Conservation (phyloP, 2,329 filamentous ascomycete species). For the Tolypocladium guangdongense region DNA sequence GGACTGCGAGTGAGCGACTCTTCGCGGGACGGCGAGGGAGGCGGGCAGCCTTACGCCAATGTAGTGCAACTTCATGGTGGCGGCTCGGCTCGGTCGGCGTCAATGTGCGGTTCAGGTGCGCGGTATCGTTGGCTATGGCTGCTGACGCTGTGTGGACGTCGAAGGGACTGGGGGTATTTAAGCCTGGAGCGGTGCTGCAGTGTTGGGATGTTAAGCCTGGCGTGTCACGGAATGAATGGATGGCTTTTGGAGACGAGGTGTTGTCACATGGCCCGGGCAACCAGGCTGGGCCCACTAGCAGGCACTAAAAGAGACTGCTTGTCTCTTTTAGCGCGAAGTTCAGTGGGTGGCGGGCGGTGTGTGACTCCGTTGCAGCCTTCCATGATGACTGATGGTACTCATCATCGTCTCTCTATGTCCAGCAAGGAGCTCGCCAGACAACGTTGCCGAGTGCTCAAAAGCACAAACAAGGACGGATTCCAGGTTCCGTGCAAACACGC, state of each 20-base stretch:
- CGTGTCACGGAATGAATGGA: background rate
- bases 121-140: background rate
- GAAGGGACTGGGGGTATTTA: background rate
- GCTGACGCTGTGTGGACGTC: background rate
- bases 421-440: no score
- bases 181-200: background rate
- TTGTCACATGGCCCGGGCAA: slow-evolving; percentile 1
- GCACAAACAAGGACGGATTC: background rate
- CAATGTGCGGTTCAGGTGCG: background rate
- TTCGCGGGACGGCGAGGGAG: slow-evolving; percentile 11
- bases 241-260: background rate
- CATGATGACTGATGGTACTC: background rate
- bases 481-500: background rate
- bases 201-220: background rate
- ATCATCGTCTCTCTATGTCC: no score
- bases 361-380: background rate
- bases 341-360: no score
- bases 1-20: slow-evolving; percentile 2
- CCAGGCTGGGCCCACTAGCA: no score
- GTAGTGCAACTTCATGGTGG: slow-evolving; percentile 41
- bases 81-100: background rate
- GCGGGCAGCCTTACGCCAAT: slow-evolving; percentile 56
- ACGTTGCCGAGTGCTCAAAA: background rate
- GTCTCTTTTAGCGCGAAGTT: no score
- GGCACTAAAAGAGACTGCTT: background rate